phyloP scores from a whole-genome alignment of 2,329 filamentous ascomycete species.

The Elsinoe australis region DNA sequence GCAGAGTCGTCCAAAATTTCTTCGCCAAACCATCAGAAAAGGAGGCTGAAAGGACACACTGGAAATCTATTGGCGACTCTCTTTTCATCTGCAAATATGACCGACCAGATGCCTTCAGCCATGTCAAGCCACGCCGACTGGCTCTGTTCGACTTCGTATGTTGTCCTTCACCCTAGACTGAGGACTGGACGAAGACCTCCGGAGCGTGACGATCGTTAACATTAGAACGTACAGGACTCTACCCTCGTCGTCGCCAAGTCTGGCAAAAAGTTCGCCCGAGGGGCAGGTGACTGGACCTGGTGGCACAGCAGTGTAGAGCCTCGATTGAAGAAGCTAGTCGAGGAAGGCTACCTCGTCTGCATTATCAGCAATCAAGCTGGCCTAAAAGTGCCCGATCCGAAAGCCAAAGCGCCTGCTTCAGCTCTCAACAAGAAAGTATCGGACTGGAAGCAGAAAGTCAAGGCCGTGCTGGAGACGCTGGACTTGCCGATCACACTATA shows the following conservation, averaged over 20 bases:
- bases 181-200: not conserved
- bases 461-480: constrained; percentile 60
- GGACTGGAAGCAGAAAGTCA: constrained; percentile 77
- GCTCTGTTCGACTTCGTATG: constrained; percentile 63
- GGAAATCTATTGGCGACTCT: constrained; percentile 59
- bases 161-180: not conserved
- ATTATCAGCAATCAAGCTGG: constrained; percentile 87
- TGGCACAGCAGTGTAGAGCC: constrained; percentile 67
- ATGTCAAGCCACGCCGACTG: constrained; percentile 48
- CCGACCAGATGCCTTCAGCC: constrained; percentile 18
- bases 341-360: constrained; percentile 66
- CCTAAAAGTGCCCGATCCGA: constrained; percentile 65
- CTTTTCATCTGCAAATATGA: constrained; percentile 51
- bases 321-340: constrained; percentile 58
- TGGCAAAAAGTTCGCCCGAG: constrained; percentile 66
- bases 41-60: constrained; percentile 64
- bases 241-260: constrained; percentile 76
- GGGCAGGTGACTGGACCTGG: constrained; percentile 85
- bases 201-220: no score
- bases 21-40: constrained; percentile 85
- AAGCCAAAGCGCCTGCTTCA: constrained; percentile 57
- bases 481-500: constrained; percentile 74
- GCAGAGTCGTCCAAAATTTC: constrained; percentile 68
- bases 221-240: constrained; percentile 55
- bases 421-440: constrained; percentile 43